These are phyloP conservation scores for Leavenworthia alabamica DNA, from an alignment of 345 rosid species.

Conservation along the genomic window DNA sequence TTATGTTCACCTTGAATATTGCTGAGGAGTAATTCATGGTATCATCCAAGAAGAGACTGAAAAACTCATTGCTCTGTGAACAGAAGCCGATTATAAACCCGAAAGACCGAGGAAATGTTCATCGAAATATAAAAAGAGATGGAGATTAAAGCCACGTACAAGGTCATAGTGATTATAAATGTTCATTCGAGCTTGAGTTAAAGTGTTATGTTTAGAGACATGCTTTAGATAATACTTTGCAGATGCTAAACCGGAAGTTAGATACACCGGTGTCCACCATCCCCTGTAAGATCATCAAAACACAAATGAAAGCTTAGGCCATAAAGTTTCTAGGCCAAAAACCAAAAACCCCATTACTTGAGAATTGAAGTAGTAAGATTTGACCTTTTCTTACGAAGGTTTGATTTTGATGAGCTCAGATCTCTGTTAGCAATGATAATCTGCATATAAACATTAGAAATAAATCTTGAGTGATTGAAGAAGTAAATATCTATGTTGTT, in stretches of 20 bases:
- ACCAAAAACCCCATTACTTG: background rate
- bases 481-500: too few relatives aligned
- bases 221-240: constrained; percentile 63
- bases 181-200: too few relatives aligned
- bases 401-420: constrained; percentile 30
- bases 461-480: too few relatives aligned
- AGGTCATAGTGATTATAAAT: too few relatives aligned
- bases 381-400: constrained; percentile 51
- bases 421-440: constrained; percentile 66
- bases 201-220: constrained; percentile 13
- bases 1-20: constrained; percentile 53
- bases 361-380: background rate
- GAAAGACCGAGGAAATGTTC: background rate
- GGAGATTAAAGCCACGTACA: too few relatives aligned
- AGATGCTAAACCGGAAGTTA: constrained; percentile 63
- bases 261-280: constrained; percentile 82
- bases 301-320: too few relatives aligned
- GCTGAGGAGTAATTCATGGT: constrained; percentile 80
- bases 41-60: constrained; percentile 72
- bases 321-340: too few relatives aligned
- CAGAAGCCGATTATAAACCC: background rate
- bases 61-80: constrained; percentile 65
- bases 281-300: constrained; percentile 51
- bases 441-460: too few relatives aligned
- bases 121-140: background rate